A percentile compares a stretch with the other conserved stretches of the same genome.
phyloP scores from a whole-genome alignment of 306 rosid species.

The Calophaca sinica region DNA sequence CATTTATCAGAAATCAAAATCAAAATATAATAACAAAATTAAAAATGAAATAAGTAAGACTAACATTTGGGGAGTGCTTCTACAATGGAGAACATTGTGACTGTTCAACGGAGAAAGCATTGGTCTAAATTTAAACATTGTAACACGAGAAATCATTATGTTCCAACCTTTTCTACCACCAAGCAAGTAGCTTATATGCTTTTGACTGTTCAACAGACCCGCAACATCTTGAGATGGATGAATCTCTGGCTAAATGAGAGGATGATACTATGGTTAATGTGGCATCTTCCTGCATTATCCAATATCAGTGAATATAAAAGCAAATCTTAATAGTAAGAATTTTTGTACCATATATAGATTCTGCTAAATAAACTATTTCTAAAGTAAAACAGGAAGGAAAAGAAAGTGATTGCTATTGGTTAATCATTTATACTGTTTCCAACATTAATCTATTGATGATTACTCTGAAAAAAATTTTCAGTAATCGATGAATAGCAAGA shows the following conservation, averaged over 20 bases:
- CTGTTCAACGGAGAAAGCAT: background rate
- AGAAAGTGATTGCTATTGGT: slow-evolving; percentile 16
- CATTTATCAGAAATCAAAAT: too few relatives aligned
- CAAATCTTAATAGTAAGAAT: slow-evolving; percentile 37
- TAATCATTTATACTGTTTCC: slow-evolving; percentile 25
- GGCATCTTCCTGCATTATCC: slow-evolving; percentile 73
- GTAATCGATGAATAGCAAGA: slow-evolving; percentile 9
- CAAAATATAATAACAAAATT: too few relatives aligned
- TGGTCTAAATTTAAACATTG: slow-evolving; percentile 22
- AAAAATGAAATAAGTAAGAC: too few relatives aligned
- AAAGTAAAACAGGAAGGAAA: slow-evolving; percentile 37
- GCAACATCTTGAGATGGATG: slow-evolving; percentile 50
- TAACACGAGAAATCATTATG: slow-evolving; percentile 30
- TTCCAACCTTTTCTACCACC: slow-evolving; percentile 83
- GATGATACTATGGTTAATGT: slow-evolving; percentile 64
- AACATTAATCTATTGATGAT: slow-evolving; percentile 11
- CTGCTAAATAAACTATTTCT: slow-evolving; percentile 11
- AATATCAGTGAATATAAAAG: slow-evolving; percentile 45
- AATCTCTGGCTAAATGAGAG: slow-evolving; percentile 68
- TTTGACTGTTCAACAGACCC: slow-evolving; percentile 66
- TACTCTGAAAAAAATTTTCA: slow-evolving; percentile 3
- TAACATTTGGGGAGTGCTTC: too few relatives aligned
- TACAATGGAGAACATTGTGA: too few relatives aligned
- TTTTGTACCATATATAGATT: slow-evolving; percentile 23
- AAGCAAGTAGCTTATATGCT: slow-evolving; percentile 64